Evolutionary conservation across 345 rosid genomes (phyloP), one percentile per base, ranked within the genome.

Genomic region (Populus tremula): DNA sequence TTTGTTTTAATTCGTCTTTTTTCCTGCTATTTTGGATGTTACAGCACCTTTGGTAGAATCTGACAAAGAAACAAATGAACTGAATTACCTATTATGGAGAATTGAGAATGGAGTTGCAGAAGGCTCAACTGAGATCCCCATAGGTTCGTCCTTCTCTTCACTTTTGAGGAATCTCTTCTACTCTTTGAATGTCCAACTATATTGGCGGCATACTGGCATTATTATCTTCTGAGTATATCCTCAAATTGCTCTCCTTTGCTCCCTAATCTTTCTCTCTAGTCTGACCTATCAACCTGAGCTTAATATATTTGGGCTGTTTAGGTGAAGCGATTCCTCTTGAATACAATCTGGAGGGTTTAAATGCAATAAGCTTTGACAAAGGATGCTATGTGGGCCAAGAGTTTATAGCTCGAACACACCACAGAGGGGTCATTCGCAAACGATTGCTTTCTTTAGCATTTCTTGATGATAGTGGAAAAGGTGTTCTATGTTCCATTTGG

Each of bases 321-420:
- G 98, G 98, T 0, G 99, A 96, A 77, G 94, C 98, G n/a, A 88
- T 96, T 79, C 95, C 97, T 0, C 94, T 92, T 10, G 97, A 96
- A 74, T 93, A 91, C 87, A 96, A 96, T 78, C 83, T 96, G 21
- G 89, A 78, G 43, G 99, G 91, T 82, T 89, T 93, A 47, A 93
- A 94, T 70, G 98, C 97, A 1, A 91, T 96, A 83, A 96, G 94
- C 80, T 96, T 96, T 79, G 94, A 92, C 77, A 93, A 96, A 86
- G 98, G 99, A 35, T 96, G 99, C 80, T 93, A 91, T 39, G 95
- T 93, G 27, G 98, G 99, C 56, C 98, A 96, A 85, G 99, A 96
- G 85, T 90, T 96, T 63, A 86, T 96, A 66, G 97, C 99, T 59
- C 94, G 98, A 67, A 96, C 98, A 0, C 98, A 93, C 70, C 97